Evolutionary conservation across 2,329 filamentous ascomycete genomes (phyloP), one percentile per base, ranked within the genome.

Genomic region (Fusarium sp.): DNA sequence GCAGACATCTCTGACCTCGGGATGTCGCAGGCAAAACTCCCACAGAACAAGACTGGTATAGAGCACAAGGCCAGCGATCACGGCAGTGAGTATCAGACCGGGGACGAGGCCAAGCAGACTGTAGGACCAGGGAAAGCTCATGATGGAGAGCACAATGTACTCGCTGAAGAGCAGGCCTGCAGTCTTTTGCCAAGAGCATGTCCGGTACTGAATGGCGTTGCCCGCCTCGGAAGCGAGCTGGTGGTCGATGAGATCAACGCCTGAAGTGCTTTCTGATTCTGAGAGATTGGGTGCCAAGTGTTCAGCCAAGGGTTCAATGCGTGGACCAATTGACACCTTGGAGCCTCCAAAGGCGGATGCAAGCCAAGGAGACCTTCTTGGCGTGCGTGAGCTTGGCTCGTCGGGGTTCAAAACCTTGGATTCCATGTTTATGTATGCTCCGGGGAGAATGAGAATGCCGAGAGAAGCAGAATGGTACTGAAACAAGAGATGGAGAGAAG

Each of bases 101-200:
- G 93, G 93, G 1, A 96, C 91, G 10, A 97, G 85, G 5, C 93
- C 93, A 11, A 97, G 84, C 26, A 93, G 79, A 38, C 91, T 91
- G 77, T 97, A 97, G 0, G 92, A 96, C 84, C 91, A 96, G 0
- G 93, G 93, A 68, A 97, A 97, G 42, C 91, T 95, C 92, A 97
- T 96, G 73, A 97, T 96, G 56, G 85, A 73, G 77, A 97, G 79
- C 74, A 92, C 96, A 53, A 97, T 97, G 76, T 97, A 97, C 80
- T 97, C 93, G 41, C 92, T 95, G 78, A 97, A 97, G 44, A 97
- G 85, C 65, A 97, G 76, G 1, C 90, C 92, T 0, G 93, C 92
- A 49, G 93, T 97, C 89, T 96, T 97, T 72, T 91, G 90, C 93
- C 93, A 97, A 68, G 89, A 93, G 78, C 93, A 97, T 36, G 92